These are phyloP conservation scores for Hymenoscyphus fraxineus DNA, from an alignment of 2,329 filamentous ascomycete species.

Conservation along the genomic window DNA sequence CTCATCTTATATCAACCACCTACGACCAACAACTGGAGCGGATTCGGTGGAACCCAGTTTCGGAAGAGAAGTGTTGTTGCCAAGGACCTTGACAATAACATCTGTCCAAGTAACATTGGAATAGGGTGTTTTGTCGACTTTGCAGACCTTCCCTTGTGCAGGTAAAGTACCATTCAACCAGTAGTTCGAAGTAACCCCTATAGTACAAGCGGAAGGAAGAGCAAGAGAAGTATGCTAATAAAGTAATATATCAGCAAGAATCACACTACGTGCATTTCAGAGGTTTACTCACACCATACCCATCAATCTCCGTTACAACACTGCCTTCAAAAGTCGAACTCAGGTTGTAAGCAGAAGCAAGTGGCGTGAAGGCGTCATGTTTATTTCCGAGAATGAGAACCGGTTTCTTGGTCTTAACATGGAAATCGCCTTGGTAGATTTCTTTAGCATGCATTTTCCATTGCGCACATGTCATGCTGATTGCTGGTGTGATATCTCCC, in stretches of 20 bases:
- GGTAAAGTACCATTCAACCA: neutral
- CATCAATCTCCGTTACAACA: conserved; percentile 12
- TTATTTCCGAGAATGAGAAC: conserved; percentile 16
- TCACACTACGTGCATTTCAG: neutral
- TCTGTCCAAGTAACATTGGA: conserved; percentile 4
- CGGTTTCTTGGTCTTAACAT: conserved; percentile 13
- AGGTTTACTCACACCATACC: conserved; percentile 13
- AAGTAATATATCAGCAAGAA: neutral
- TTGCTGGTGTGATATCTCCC: neutral
- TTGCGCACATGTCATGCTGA: conserved; percentile 8
- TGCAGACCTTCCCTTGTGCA: neutral
- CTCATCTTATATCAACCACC: neutral
- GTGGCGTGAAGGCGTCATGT: conserved; percentile 11
- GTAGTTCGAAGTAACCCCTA: neutral
- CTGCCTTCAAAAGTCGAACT: conserved; percentile 16
- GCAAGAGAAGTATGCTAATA: conserved; percentile 3
- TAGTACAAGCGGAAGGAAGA: neutral
- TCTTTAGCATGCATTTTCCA: conserved; percentile 16
- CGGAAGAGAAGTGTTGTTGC: neutral
- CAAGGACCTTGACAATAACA: neutral
- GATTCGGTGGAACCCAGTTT: neutral
- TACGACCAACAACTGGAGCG: neutral
- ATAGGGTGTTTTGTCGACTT: neutral
- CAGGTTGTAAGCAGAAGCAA: conserved; percentile 14
- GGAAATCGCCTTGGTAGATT: conserved; percentile 10